Evolutionary conservation across 1,284 basidiomycete genomes (phyloP).

Genomic region (Trichosporon sp.): DNA sequence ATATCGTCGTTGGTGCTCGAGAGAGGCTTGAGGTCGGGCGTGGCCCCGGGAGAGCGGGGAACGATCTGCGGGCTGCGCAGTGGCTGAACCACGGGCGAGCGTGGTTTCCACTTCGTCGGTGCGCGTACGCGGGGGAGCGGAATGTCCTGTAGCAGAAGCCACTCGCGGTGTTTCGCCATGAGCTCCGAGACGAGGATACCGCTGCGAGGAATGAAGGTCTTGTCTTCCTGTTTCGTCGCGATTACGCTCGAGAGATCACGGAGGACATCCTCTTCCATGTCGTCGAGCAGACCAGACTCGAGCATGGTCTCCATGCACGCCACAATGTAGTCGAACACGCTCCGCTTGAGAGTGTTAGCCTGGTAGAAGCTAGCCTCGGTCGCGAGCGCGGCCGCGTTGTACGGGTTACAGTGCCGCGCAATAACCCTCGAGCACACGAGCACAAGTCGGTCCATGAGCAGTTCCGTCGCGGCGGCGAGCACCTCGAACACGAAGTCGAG

Average conservation of each 20-base stretch:
- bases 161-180: constrained; percentile 70
- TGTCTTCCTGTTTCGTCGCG: constrained; percentile 66
- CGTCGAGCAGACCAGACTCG: constrained; percentile 75
- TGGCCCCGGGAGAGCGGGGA: constrained; percentile 22
- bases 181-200: constrained; percentile 64
- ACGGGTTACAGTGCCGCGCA: constrained; percentile 69
- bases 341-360: constrained; percentile 68
- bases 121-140: constrained; percentile 66
- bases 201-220: constrained; percentile 69
- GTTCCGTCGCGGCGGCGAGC: constrained; percentile 85
- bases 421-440: constrained; percentile 78
- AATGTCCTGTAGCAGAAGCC: constrained; percentile 79
- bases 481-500: constrained; percentile 87
- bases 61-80: constrained; percentile 49
- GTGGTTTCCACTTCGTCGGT: constrained; percentile 54
- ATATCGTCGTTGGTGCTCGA: constrained; percentile 51
- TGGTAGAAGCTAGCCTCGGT: constrained; percentile 80
- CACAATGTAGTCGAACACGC: constrained; percentile 78
- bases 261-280: constrained; percentile 68
- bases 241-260: constrained; percentile 69
- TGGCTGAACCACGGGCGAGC: constrained; percentile 62
- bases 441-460: constrained; percentile 82
- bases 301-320: constrained; percentile 86
- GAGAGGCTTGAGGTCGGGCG: constrained; percentile 36
- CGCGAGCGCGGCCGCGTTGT: constrained; percentile 80